Conservation (phyloP, 2,329 filamentous ascomycete species). For the Magnaporthales sp. region DNA sequence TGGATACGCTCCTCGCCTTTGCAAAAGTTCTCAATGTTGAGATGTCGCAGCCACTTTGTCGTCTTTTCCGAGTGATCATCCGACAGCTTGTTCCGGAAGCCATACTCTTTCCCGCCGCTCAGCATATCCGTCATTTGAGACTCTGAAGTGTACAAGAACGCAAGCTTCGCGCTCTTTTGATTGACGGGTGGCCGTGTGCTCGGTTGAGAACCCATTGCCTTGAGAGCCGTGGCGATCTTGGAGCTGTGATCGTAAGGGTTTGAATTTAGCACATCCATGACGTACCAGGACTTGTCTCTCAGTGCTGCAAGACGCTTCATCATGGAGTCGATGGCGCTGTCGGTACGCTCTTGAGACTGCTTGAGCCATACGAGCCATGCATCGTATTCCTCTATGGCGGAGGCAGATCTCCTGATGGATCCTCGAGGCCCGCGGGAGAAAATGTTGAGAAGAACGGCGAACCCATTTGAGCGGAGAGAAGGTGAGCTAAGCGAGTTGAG, state of each 20-base stretch:
- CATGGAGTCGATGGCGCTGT: conserved; percentile 65
- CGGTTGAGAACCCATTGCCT: conserved; percentile 62
- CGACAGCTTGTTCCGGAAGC: conserved; percentile 90
- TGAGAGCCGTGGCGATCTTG: conserved; percentile 78
- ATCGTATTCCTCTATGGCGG: conserved; percentile 69
- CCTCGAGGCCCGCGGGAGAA: conserved; percentile 65
- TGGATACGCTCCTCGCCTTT: conserved; percentile 92
- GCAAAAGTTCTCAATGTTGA: conserved; percentile 86
- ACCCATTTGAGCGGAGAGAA: conserved; percentile 57
- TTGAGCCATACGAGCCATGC: conserved; percentile 79
- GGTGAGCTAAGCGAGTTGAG: conserved; percentile 54
- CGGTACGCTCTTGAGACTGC: conserved; percentile 71
- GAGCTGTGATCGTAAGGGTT: conserved; percentile 79
- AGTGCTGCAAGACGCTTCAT: conserved; percentile 65
- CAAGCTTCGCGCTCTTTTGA: conserved; percentile 32
- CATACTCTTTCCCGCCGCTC: conserved; percentile 73
- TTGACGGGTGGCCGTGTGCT: neutral
- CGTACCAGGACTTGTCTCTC: conserved; percentile 98
- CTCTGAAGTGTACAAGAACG: conserved; percentile 71
- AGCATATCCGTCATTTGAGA: conserved; percentile 81
- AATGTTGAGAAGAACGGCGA: conserved; percentile 63
- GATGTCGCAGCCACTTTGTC: conserved; percentile 69
- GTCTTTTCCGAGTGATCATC: conserved; percentile 90
- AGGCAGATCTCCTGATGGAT: conserved; percentile 59
- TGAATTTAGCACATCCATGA: conserved; percentile 86